phyloP scores from a whole-genome alignment of 2,329 filamentous ascomycete species.

The Graphiopsis chlorocephala region DNA sequence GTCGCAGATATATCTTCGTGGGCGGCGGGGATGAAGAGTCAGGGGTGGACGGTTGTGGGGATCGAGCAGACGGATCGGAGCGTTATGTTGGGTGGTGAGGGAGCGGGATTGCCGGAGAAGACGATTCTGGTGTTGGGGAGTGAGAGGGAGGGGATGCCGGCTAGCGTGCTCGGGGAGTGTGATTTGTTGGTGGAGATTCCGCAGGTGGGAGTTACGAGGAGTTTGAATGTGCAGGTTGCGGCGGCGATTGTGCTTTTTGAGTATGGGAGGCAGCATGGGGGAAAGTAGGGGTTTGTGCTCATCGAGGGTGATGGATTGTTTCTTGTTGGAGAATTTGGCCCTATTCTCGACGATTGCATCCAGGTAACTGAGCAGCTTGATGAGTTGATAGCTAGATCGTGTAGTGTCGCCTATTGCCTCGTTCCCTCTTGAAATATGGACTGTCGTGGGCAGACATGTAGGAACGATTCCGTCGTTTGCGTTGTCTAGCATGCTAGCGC shows the following conservation, averaged over 20 bases:
- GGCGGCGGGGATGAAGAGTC: slow-evolving; percentile 41
- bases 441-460: background rate
- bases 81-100: slow-evolving; percentile 41
- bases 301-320: too few species aligned
- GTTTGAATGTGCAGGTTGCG: slow-evolving; percentile 56
- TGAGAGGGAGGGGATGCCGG: slow-evolving; percentile 52
- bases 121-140: slow-evolving; percentile 48
- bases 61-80: slow-evolving; percentile 55
- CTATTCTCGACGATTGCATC: too few species aligned
- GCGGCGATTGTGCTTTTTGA: slow-evolving; percentile 52
- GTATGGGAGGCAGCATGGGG: slow-evolving; percentile 43
- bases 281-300: background rate
- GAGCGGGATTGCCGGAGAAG: slow-evolving; percentile 34
- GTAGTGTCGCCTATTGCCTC: background rate
- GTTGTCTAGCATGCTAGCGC: background rate
- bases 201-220: slow-evolving; percentile 52
- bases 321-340: too few species aligned
- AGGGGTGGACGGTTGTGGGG: slow-evolving; percentile 51
- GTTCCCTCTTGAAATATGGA: background rate
- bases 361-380: too few species aligned
- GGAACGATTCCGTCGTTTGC: background rate
- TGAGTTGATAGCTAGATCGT: too few species aligned
- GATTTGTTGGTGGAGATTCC: slow-evolving; percentile 54
- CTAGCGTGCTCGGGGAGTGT: slow-evolving; percentile 46
- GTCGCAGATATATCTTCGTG: slow-evolving; percentile 33